Base-by-base conservation (phyloP, 768 basidiomycete genomes). In the Mycena leptocephala region DNA sequence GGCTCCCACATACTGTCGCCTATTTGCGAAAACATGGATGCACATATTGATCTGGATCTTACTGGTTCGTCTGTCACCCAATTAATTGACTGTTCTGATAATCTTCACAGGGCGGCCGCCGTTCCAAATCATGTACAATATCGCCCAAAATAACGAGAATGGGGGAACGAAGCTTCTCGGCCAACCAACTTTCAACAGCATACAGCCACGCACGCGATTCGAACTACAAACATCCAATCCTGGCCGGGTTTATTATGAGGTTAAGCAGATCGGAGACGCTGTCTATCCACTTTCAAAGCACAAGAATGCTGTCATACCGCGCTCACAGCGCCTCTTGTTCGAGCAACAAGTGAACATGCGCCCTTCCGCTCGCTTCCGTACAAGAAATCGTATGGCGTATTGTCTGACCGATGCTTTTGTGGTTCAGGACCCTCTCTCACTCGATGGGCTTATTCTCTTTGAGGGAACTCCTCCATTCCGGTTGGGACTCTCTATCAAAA, bases 81-180 rank as follows among this genome's bases (percentile, higher is more conserved):
- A 59, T 33, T 48, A 22, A 48, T 28, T 65, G 53, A 33, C 39
- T 62, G 75, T 18, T 30, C 61, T 53, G 59, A 41, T 33, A 32
- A 5, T 37, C 13, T 20, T 16, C 32, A 32, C 79, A 95, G 97
- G 97, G 64, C 92, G 93, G 26, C 93, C 96, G n/a, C 97, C 97
- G 0, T 99, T 97, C 90, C 94, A 98, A 82, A 93, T 98, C 76
- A 94, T 92, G 90, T 98, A 97, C 84, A 95, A 96, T 78, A 92
- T 96, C 68, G 95, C 94, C 1, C 90, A 91, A 81, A 89, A 93
- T 65, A 89, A 87, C 67, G 94, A 93, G 11, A 86, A 87, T 22
- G 94, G 95, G 5, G 93, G 92, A 8, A 94, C 92, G 2, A 91
- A 88, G 75, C 88, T 96, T 59, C 86, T 95, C 35, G 95, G 93